Conservation (phyloP, 495 filamentous ascomycete species). For the Daldinia childiae region DNA sequence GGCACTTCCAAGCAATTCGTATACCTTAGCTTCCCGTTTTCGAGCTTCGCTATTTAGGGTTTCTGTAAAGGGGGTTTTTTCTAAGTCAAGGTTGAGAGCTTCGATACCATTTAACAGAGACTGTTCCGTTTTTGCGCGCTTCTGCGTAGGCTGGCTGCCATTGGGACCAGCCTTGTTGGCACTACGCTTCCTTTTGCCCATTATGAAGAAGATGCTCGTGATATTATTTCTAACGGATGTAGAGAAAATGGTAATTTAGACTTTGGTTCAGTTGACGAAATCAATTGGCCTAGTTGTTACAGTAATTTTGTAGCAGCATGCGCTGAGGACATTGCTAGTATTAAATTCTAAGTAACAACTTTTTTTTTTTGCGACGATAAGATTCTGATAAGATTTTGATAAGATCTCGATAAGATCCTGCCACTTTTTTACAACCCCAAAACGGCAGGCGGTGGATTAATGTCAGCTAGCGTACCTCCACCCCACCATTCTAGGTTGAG, state of each 20-base stretch:
- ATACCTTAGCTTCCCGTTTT: conserved; percentile 60
- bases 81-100: conserved; percentile 45
- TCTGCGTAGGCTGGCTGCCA: conserved; percentile 51
- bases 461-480: not conserved
- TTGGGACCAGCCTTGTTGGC: conserved; percentile 46
- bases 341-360: not conserved
- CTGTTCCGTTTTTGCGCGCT: conserved; percentile 54
- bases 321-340: not conserved
- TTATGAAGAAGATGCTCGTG: conserved; percentile 16
- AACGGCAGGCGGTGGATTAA: conserved; percentile 31
- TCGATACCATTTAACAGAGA: conserved; percentile 42
- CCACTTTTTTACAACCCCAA: no score
- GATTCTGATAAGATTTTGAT: not conserved
- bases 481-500: not conserved
- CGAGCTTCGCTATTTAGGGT: conserved; percentile 53
- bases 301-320: not conserved
- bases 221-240: not conserved
- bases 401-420: conserved; percentile 4
- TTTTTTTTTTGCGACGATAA: conserved; percentile 10
- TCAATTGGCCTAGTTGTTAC: not conserved
- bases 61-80: conserved; percentile 57
- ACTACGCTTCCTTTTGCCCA: conserved; percentile 58
- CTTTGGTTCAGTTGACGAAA: not conserved
- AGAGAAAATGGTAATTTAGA: not conserved
- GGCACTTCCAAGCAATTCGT: conserved; percentile 62